A percentile compares a stretch with the other conserved stretches of the same genome.
These are phyloP conservation scores for Jatropha curcas DNA, from an alignment of 345 rosid species.

Conservation along the genomic window DNA sequence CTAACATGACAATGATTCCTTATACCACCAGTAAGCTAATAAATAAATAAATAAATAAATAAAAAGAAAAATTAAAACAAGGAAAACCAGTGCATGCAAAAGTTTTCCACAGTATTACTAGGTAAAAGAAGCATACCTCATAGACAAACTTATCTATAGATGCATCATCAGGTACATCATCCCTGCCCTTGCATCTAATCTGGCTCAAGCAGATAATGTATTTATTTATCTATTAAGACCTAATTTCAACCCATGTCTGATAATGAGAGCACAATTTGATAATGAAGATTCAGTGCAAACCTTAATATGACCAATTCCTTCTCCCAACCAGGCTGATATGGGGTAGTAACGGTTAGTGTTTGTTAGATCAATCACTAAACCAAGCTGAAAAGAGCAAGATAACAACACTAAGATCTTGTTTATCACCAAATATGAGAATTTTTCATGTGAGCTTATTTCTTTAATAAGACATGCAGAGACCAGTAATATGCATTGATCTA, in stretches of 20 bases:
- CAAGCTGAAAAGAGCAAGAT: slow-evolving; percentile 51
- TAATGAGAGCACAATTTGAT: background rate
- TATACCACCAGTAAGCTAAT: background rate
- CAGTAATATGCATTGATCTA: background rate
- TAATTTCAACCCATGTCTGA: background rate
- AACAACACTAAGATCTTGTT: background rate
- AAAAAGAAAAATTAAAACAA: background rate
- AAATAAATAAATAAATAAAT: background rate
- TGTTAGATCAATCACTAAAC: slow-evolving; percentile 93
- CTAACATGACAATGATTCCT: background rate
- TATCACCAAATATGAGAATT: background rate
- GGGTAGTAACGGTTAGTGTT: slow-evolving; percentile 84
- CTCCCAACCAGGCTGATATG: slow-evolving; percentile 65
- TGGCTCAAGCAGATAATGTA: slow-evolving; percentile 30
- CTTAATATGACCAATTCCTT: slow-evolving; percentile 85
- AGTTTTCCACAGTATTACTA: background rate
- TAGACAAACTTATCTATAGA: slow-evolving; percentile 77
- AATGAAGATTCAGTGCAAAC: slow-evolving; percentile 32
- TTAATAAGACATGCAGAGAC: background rate
- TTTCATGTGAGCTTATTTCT: slow-evolving; percentile 1
- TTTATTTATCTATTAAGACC: slow-evolving; percentile 3
- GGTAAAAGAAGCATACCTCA: slow-evolving; percentile 55
- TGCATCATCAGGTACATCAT: slow-evolving; percentile 76
- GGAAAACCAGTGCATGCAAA: slow-evolving; percentile 10
- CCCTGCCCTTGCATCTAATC: slow-evolving; percentile 91